Evolutionary conservation across 805 yeast genomes (phyloP), one percentile per base, ranked within the genome.

Genomic region (Yamadazyma sp.): DNA sequence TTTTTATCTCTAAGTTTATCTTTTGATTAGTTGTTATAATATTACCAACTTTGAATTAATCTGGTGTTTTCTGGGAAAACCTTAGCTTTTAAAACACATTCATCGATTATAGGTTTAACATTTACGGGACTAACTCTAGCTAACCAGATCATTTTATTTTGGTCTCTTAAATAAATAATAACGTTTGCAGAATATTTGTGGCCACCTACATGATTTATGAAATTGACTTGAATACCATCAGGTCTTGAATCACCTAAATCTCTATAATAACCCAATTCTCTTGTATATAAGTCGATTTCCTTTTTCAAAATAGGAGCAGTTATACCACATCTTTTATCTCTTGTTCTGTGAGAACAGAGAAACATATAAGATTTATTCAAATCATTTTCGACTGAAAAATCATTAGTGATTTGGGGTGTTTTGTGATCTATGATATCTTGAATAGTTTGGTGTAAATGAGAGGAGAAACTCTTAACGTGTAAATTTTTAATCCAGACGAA

Each of bases 111-210:
- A 2, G 84, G 81, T 38, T 73, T 70, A 16, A 82, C 84, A 49
- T 86, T 85, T 33, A 70, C 69, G 4, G 98, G 98, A 3, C 76
- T 70, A 36, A 94, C 82, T 42, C 91, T 72, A 1, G 95, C 98
- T 53, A 86, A 65, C 97, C 97, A 88, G 19, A 88, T 75, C 39
- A 81, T 79, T 45, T 85, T 84, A 5, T 93, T 94, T 8, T 75
- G 62, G 12, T 45, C 35, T 44, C 73, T 78, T 44, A 79, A 62
- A 53, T 87, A 88, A 11, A 91, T 75, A 33, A 87, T 70, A 3
- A 86, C 84, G 56, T 91, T 91, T 2, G 97, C 97, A 1, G 93
- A 87, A 59, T 69, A 93, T 58, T 93, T 93, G 61, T 91, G 98
- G 4, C 98, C 98, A 5, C 98, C 98, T 18, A 91, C 84, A 57